These are phyloP conservation scores for Cylindrotheca closterium DNA, from an alignment of 108 stramenopile genomes.

Conservation along the genomic window DNA sequence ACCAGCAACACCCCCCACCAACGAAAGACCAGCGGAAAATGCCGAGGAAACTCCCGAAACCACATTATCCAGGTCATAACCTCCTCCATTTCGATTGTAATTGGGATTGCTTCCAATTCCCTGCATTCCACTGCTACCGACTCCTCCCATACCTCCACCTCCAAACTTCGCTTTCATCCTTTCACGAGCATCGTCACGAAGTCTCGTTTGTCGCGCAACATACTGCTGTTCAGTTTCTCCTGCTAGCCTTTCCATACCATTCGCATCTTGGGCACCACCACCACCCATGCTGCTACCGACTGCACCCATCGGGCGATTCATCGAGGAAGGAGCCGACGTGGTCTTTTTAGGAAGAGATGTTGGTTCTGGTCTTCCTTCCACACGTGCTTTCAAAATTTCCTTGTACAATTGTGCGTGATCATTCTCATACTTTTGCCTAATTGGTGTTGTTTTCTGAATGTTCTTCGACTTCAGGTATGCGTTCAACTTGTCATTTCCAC, in stretches of 20 bases:
- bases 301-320: constrained; percentile 29
- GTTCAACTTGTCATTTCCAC: constrained; percentile 81
- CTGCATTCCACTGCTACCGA: constrained; percentile 60
- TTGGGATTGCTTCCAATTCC: constrained; percentile 77
- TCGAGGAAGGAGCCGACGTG: constrained; percentile 18
- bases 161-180: constrained; percentile 91
- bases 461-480: constrained; percentile 63
- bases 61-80: constrained; percentile 43
- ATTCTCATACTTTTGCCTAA: constrained; percentile 84
- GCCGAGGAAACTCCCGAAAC: constrained; percentile 42
- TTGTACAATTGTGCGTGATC: constrained; percentile 87
- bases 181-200: constrained; percentile 81
- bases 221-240: constrained; percentile 92
- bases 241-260: constrained; percentile 88
- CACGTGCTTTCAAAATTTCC: constrained; percentile 77
- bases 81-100: constrained; percentile 67
- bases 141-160: constrained; percentile 60
- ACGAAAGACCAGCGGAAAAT: constrained; percentile 24
- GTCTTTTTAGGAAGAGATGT: constrained; percentile 54
- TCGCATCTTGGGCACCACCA: constrained; percentile 50
- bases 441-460: constrained; percentile 56
- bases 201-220: constrained; percentile 86
- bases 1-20: constrained; percentile 44
- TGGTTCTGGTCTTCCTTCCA: constrained; percentile 80
- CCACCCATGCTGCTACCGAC: constrained; percentile 11